Evolutionary conservation across 768 basidiomycete species (phyloP).

Genomic region (Xanthoconium purpureum): DNA sequence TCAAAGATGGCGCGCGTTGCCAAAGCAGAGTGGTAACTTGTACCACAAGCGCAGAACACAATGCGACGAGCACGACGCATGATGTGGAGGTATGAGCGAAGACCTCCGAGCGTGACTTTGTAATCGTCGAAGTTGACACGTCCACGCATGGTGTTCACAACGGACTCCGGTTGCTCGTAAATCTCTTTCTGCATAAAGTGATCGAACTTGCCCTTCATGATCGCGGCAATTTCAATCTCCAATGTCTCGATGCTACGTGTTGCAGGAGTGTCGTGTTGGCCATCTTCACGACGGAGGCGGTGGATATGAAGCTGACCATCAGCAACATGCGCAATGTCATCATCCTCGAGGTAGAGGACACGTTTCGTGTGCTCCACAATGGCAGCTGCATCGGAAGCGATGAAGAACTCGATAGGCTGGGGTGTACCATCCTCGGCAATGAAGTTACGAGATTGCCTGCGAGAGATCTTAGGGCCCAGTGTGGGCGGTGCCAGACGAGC

Average conservation of each 20-base stretch:
- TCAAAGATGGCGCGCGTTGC: slow-evolving; percentile 98
- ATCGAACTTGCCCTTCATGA: slow-evolving; percentile 99
- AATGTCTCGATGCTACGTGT: slow-evolving; percentile 97
- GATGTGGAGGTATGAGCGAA: slow-evolving; percentile 92
- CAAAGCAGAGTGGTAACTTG: slow-evolving; percentile 94
- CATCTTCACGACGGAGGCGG: slow-evolving; percentile 87
- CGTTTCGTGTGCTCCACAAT: slow-evolving; percentile 99
- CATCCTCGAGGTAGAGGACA: slow-evolving; percentile 97
- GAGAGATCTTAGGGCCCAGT: slow-evolving; percentile 73
- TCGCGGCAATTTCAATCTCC: slow-evolving; percentile 98
- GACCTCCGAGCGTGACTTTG: slow-evolving; percentile 89
- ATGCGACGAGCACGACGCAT: slow-evolving; percentile 93
- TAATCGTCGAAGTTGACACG: slow-evolving; percentile 97
- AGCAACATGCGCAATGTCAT: slow-evolving; percentile 96
- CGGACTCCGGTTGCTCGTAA: slow-evolving; percentile 97
- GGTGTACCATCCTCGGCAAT: slow-evolving; percentile 98
- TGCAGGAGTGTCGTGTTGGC: slow-evolving; percentile 50
- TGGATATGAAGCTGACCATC: slow-evolving; percentile 99
- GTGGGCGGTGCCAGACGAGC: slow-evolving; percentile 63
- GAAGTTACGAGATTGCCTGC: slow-evolving; percentile 96
- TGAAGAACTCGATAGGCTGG: slow-evolving; percentile 99
- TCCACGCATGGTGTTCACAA: slow-evolving; percentile 99
- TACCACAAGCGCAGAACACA: slow-evolving; percentile 98
- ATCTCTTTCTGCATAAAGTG: slow-evolving; percentile 99
- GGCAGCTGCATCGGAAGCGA: slow-evolving; percentile 95